Evolutionary conservation across 2,329 filamentous ascomycete genomes (phyloP), one percentile per base, ranked within the genome.

Genomic region (Monosporascus sp.): DNA sequence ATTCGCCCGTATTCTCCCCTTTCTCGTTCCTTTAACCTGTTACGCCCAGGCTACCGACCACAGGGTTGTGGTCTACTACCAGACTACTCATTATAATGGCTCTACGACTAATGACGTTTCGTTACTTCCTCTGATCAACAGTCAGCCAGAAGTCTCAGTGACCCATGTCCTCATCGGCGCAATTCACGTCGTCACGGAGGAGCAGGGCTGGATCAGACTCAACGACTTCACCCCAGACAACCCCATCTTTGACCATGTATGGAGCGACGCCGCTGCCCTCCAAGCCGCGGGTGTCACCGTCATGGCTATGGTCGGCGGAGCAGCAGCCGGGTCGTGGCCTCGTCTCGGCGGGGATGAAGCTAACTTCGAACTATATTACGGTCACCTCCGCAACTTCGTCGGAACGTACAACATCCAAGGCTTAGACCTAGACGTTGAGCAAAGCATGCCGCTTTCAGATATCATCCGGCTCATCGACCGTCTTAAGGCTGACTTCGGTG

Each of bases 101-200:
- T 59, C 63, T 7, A 54, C 61, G 0, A 73, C 73, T 37, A 67
- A 70, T 7, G 73, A 74, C 55, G 76, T 83, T 57, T 81, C 80
- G 4, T 70, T 81, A 55, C 72, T 82, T 3, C 78, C 79, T 1
- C 71, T 83, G 52, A 65, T 83, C 59, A 54, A 61, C 44, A 74
- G 69, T 17, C 70, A 76, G 47, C 65, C 74, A 5, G 67, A 69
- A 52, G 77, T 82, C 57, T 68, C 75, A 38, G 67, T 81, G 25
- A 96, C 92, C 0, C 92, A 97, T 72, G 78, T 96, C 55, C 92
- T 96, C 61, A 73, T 97, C 48, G 90, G 89, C 6, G 91, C 92
- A 14, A 83, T 97, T 55, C 92, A 97, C 70, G 74, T 97, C 61
- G 92, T 94, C 68, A 77, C 80, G 6, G 71, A 72, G 24, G 69